Conservation (phyloP, 2,329 filamentous ascomycete genomes). For the Onygenales sp. region DNA sequence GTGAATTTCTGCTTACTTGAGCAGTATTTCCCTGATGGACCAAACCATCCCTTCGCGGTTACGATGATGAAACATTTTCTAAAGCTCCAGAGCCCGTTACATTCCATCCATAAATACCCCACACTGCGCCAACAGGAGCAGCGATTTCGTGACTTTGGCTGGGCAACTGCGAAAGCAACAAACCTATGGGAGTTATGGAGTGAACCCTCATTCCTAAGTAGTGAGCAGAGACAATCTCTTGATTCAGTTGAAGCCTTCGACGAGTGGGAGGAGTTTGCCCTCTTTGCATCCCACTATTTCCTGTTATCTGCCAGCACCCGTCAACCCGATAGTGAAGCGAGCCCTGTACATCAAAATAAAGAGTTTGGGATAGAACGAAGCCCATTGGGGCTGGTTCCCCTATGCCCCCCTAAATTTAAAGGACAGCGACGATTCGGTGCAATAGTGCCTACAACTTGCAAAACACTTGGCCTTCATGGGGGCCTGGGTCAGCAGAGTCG, state of each 20-base stretch:
- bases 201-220: conserved; percentile 54
- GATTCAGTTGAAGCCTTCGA: conserved; percentile 77
- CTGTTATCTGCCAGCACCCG: conserved; percentile 55
- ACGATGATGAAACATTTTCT: conserved; percentile 80
- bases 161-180: conserved; percentile 51
- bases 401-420: conserved; percentile 24
- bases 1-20: conserved; percentile 80
- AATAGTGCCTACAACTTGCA: conserved; percentile 32
- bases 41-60: conserved; percentile 69
- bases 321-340: neutral
- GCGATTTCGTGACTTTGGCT: conserved; percentile 63
- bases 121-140: conserved; percentile 53
- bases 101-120: conserved; percentile 62
- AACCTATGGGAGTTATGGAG: conserved; percentile 81
- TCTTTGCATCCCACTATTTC: conserved; percentile 80
- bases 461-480: conserved; percentile 29
- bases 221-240: conserved; percentile 50
- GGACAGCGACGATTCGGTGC: conserved; percentile 54
- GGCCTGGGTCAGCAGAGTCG: conserved; percentile 38
- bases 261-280: conserved; percentile 88
- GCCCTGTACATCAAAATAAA: conserved; percentile 7
- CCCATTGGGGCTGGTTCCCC: conserved; percentile 12
- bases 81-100: conserved; percentile 69
- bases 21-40: conserved; percentile 71
- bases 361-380: neutral